Evolutionary conservation across 169 alveolate genomes (phyloP).

Genomic region (Toxoplasma gondii): DNA sequence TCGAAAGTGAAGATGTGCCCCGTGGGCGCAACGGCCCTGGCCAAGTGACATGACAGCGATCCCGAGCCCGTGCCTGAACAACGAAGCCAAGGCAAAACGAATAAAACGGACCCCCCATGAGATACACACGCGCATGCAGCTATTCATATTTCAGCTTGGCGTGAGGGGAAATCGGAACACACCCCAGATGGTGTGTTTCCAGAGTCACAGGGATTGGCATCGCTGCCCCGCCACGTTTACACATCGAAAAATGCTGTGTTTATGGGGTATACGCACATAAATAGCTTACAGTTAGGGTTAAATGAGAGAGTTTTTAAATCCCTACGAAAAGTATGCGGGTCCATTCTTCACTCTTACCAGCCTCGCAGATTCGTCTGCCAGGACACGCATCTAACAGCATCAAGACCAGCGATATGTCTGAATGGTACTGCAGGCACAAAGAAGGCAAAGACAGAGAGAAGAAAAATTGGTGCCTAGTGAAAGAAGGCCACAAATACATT

Average conservation of each 20-base stretch:
- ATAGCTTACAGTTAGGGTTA: too few relatives aligned
- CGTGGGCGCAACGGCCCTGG: slow-evolving; percentile 76
- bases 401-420: slow-evolving; percentile 83
- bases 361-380: slow-evolving; percentile 81
- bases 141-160: not conserved
- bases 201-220: too few relatives aligned
- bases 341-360: slow-evolving; percentile 69
- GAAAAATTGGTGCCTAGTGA: too few relatives aligned
- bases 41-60: slow-evolving; percentile 78
- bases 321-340: too few relatives aligned
- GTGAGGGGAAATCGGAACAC: too few relatives aligned
- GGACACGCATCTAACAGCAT: slow-evolving; percentile 81
- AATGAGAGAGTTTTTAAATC: too few relatives aligned
- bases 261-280: too few relatives aligned
- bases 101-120: not conserved
- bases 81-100: not conserved
- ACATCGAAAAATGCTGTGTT: too few relatives aligned
- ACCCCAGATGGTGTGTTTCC: too few relatives aligned
- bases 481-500: not conserved
- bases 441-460: not conserved
- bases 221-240: too few relatives aligned
- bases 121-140: not conserved
- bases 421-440: slow-evolving; percentile 73
- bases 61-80: slow-evolving; percentile 83
- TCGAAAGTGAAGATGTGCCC: slow-evolving; percentile 85